Evolutionary conservation across 2,329 filamentous ascomycete species (phyloP), one percentile per base, ranked within the genome.

Genomic region (Verticillium tricorpus): DNA sequence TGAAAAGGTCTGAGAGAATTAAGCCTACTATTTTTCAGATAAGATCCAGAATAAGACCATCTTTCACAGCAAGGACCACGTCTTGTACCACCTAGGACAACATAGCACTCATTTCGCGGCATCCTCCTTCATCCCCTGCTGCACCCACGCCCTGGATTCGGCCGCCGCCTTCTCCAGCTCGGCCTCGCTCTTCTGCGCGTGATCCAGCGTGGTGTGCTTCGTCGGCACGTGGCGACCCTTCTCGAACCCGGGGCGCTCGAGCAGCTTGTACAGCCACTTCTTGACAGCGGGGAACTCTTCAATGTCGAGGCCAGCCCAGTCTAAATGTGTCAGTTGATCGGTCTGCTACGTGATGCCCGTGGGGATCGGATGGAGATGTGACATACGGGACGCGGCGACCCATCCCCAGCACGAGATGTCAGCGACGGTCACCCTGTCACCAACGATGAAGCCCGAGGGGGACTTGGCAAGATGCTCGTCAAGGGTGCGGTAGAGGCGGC

Each of bases 391-490:
- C 15, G 73, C 60, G 5, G 86, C 80, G 5, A 94, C 82, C 92
- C 92, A 96, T 31, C 91, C 91, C 84, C 89, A 93, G 73, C 86
- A 85, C 52, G 91, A 81, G 63, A 97, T 90, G 73, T 97, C 93
- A 1, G 91, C 92, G 67, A 91, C 86, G 54, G 89, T 92, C 64
- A 83, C 79, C 65, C 85, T 85, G 72, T 91, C 85, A 39, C 90
- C 90, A 55, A 89, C 87, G 14, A 89, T 75, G 71, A 81, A 89
- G 14, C 83, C 84, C 0, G 81, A 84, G 2, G 74, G 71, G 5
- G 82, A 82, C 69, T 81, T 80, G 65, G 77, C 73, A 54, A 97
- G 84, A 61, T 93, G 87, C 57, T 83, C 85, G 70, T 96, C 88
- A 63, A 96, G 78, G 22, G 92, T 89, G 59, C 86, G 81, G 77